Evolutionary conservation across 1,284 basidiomycete genomes (phyloP), one percentile per base, ranked within the genome.

Genomic region (Neolentinus lepideus): DNA sequence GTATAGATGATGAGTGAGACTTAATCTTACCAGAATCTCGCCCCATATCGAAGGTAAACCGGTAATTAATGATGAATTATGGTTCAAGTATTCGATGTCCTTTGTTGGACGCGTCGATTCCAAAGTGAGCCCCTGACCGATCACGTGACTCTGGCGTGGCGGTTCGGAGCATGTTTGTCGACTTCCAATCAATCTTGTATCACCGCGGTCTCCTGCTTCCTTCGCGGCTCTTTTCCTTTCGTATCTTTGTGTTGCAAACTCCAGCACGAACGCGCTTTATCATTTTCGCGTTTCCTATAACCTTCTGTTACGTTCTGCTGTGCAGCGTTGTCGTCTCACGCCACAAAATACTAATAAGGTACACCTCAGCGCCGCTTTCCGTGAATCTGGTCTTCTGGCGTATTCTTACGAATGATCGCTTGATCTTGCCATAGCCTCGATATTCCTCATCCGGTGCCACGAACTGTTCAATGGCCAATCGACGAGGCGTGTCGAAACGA

Each of bases 401-500:
- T 31, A 4, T 31, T 31, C 29, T 31, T 31, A 31, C 29, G 12
- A 6, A 31, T 31, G 6, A 31, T 31, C 29, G 29, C 29, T 31
- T 31, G 29, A 31, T 31, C 29, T 31, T 4, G 12, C 29, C 29
- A 31, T 4, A 6, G 29, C 12, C 4, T 31, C 29, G n/a, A n/a
- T n/a, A n/a, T n/a, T n/a, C n/a, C n/a, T n/a, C 29, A 31, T 31
- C 29, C 29, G 6, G 12, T 31, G 59, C 12, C 58, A n/a, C 59
- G 50, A 8, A 43, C 59, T 56, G 61, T 57, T 60, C 58, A 59
- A 84, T 83, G 80, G 77, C 83, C 60, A 75, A 77, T 67, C 74
- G 81, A 62, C 74, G 81, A 66, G 75, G 73, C 57, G 63, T 73
- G 35, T 69, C 76, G 51, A 71, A 74, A 53, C 79, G 81, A 54